Conservation (phyloP, 768 basidiomycete species). For the Agaricus sinodeliciosus region DNA sequence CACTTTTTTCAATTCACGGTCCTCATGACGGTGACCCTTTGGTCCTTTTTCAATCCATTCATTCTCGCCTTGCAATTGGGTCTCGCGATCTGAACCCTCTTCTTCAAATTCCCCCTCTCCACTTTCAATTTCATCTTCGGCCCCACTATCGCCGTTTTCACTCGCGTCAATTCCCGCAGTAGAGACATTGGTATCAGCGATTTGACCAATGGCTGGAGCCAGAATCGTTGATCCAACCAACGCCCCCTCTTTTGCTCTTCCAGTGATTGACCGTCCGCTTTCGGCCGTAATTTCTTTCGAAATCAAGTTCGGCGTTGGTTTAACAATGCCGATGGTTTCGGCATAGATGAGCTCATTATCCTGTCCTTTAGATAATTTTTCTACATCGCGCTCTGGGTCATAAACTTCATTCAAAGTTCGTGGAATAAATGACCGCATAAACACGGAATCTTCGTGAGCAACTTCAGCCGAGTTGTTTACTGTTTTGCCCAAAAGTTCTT, state of each 20-base stretch:
- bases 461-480: constrained; percentile 20
- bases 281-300: constrained; percentile 8
- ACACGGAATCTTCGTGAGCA: constrained; percentile 81
- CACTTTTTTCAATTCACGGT: constrained; percentile 87
- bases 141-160: background rate
- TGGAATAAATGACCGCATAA: constrained; percentile 89
- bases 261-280: constrained; percentile 7
- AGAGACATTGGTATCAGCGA: background rate
- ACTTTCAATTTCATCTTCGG: constrained; percentile 18
- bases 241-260: constrained; percentile 5
- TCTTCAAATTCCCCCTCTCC: constrained; percentile 23
- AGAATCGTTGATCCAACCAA: constrained; percentile 5
- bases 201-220: background rate
- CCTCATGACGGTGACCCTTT: constrained; percentile 89
- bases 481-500: constrained; percentile 8
- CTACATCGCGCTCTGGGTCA: constrained; percentile 92
- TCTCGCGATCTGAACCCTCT: constrained; percentile 26
- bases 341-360: constrained; percentile 78
- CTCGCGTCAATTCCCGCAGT: constrained; percentile 6
- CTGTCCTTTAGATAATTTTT: constrained; percentile 62
- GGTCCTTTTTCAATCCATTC: constrained; percentile 49
- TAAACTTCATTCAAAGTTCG: constrained; percentile 87
- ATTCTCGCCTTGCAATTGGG: constrained; percentile 31
- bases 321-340: constrained; percentile 76
- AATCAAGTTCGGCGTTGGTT: constrained; percentile 18